A percentile compares a stretch with the other conserved stretches of the same genome.
These are phyloP conservation scores for Blastobotrys peoriensis DNA, from an alignment of 805 yeast genomes.

Conservation along the genomic window DNA sequence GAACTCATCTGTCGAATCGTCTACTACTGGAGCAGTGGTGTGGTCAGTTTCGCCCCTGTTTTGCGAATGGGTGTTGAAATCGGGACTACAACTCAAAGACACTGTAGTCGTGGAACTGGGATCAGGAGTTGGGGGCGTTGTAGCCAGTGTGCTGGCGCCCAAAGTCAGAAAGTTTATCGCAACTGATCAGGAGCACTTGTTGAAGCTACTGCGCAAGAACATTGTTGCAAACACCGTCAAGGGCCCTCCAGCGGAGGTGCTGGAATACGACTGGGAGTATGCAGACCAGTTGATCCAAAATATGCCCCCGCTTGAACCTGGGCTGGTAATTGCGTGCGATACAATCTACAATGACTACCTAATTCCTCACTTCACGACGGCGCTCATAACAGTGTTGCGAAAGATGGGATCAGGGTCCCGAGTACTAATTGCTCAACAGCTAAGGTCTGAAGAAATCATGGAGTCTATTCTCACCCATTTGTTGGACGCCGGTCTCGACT, in stretches of 20 bases:
- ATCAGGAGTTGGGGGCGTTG: constrained; percentile 52
- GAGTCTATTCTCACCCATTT: constrained; percentile 40
- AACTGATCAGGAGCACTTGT: constrained; percentile 51
- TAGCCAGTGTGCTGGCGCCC: constrained; percentile 38
- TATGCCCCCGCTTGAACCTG: constrained; percentile 9
- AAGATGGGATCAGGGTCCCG: constrained; percentile 28
- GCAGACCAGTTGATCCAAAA: constrained; percentile 25
- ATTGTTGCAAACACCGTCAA: constrained; percentile 33
- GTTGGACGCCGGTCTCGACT: constrained; percentile 29
- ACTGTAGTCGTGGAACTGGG: constrained; percentile 51
- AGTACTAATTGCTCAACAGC: constrained; percentile 44
- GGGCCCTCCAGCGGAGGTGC: constrained; percentile 7
- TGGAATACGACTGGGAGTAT: constrained; percentile 63
- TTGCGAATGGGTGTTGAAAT: constrained; percentile 45
- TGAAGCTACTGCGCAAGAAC: constrained; percentile 46
- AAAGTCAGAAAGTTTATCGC: constrained; percentile 39
- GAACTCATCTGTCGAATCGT: constrained; percentile 13
- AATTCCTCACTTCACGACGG: constrained; percentile 42
- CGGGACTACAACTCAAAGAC: constrained; percentile 8
- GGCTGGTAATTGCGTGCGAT: constrained; percentile 57
- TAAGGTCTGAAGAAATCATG: constrained; percentile 47
- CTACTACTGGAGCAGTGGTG: constrained; percentile 57
- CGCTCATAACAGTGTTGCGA: constrained; percentile 34
- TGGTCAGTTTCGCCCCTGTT: constrained; percentile 51
- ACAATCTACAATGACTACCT: constrained; percentile 60